Conservation (phyloP, 495 filamentous ascomycete species). For the Penicillium atrosanguineum region DNA sequence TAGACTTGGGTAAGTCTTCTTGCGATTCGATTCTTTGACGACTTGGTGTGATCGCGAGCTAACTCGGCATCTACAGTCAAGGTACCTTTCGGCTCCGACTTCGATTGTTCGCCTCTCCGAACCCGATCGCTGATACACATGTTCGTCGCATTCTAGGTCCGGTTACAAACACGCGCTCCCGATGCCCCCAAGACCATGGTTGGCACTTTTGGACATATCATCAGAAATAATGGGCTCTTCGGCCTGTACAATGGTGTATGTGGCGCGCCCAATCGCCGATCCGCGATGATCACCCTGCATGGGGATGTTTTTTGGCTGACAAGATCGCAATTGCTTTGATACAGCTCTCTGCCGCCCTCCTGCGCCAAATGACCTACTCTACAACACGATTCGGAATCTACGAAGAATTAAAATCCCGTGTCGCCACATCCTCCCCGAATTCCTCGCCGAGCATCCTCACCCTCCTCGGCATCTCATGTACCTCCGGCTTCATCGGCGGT, state of each 20-base stretch:
- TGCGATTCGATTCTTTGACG: neutral
- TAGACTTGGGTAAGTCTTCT: constrained; percentile 60
- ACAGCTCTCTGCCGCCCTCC: constrained; percentile 82
- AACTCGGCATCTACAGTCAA: constrained; percentile 41
- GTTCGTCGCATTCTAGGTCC: constrained; percentile 56
- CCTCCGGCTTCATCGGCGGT: constrained; percentile 86
- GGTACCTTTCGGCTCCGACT: constrained; percentile 32
- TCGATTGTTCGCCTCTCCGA: constrained; percentile 3
- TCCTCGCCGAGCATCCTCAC: constrained; percentile 59
- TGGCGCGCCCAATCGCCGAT: constrained; percentile 7
- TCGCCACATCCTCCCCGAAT: constrained; percentile 38
- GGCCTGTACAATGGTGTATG: constrained; percentile 80
- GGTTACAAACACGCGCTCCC: constrained; percentile 76
- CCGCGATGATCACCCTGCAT: neutral
- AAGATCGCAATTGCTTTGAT: constrained; percentile 6
- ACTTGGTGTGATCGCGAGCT: constrained; percentile 10
- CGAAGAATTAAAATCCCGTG: constrained; percentile 78
- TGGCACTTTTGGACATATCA: constrained; percentile 75
- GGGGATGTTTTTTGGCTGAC: constrained; percentile 8
- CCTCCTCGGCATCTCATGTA: constrained; percentile 75
- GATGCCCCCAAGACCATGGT: constrained; percentile 70
- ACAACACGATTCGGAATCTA: constrained; percentile 94
- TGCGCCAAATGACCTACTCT: constrained; percentile 89
- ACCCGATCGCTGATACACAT: constrained; percentile 17
- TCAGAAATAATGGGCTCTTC: constrained; percentile 62